phyloP scores from a whole-genome alignment of 805 yeast genomes.

The Tetrapisispora namnaoensis region DNA sequence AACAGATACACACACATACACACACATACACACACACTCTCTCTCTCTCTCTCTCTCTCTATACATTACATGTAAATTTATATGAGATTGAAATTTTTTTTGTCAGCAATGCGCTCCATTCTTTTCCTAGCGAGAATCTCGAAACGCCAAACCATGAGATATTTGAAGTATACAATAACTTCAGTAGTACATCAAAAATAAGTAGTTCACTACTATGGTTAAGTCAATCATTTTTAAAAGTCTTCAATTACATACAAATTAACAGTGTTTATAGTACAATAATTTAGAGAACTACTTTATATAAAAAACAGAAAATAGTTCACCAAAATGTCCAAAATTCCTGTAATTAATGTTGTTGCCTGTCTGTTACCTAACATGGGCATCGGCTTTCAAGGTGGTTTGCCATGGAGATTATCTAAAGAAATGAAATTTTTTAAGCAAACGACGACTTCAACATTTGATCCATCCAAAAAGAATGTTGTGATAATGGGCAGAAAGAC shows the following conservation, averaged over 20 bases:
- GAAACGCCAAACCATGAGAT: neutral
- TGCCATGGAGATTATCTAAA: slow-evolving; percentile 80
- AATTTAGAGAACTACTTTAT: neutral
- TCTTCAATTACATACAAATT: too few relatives aligned
- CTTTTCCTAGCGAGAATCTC: too few relatives aligned
- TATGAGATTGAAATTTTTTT: too few relatives aligned
- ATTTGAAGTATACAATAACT: neutral
- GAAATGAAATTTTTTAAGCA: slow-evolving; percentile 81
- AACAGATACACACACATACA: too few relatives aligned
- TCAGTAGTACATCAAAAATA: neutral
- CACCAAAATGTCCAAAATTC: slow-evolving; percentile 15
- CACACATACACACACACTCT: too few relatives aligned
- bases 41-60: too few relatives aligned
- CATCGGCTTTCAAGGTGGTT: slow-evolving; percentile 68
- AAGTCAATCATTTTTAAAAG: too few relatives aligned
- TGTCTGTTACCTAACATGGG: slow-evolving; percentile 73
- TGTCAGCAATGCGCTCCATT: neutral
- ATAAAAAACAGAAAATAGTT: neutral
- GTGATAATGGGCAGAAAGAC: slow-evolving; percentile 95
- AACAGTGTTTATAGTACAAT: too few relatives aligned
- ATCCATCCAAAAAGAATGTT: slow-evolving; percentile 44
- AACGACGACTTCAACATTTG: slow-evolving; percentile 44
- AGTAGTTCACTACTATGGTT: too few relatives aligned
- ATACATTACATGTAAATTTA: too few relatives aligned
- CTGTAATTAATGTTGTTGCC: slow-evolving; percentile 69